Conservation (phyloP, 169 alveolate genomes). For the Babesia caballi region DNA sequence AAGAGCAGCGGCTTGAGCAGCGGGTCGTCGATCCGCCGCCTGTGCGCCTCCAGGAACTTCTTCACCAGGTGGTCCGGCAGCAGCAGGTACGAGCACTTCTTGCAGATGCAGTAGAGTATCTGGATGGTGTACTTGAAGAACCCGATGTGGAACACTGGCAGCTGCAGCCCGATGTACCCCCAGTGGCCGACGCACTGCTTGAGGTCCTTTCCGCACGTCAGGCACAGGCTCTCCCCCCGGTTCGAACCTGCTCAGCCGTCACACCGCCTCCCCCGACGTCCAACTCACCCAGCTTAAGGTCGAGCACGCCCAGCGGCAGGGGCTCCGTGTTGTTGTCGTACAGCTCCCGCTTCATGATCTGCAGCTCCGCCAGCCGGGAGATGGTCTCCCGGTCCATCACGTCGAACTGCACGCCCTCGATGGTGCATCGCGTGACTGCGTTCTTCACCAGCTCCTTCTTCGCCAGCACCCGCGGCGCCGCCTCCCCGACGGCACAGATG, state of each 20-base stretch:
- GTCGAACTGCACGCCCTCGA: constrained; percentile 79
- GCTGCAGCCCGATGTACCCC: constrained; percentile 91
- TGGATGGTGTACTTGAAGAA: constrained; percentile 90
- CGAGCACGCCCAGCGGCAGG: constrained; percentile 79
- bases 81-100: constrained; percentile 87
- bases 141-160: constrained; percentile 98
- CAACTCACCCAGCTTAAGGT: constrained; percentile 64
- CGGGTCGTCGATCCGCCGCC: constrained; percentile 69
- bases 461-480: not conserved
- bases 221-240: constrained; percentile 78
- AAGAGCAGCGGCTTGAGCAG: constrained; percentile 75
- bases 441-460: constrained; percentile 44
- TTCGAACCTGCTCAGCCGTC: constrained; percentile 58
- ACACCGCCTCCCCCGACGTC: not conserved
- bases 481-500: not conserved
- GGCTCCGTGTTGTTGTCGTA: constrained; percentile 75
- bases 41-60: constrained; percentile 62
- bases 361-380: constrained; percentile 74
- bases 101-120: constrained; percentile 89
- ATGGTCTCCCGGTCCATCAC: constrained; percentile 78
- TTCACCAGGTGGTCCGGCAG: constrained; percentile 80
- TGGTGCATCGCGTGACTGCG: constrained; percentile 42
- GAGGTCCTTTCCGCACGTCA: constrained; percentile 85
- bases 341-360: constrained; percentile 74
- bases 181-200: constrained; percentile 97